Percentiles rank a stretch among this genome's conserved stretches.
phyloP scores from a whole-genome alignment of 1,284 basidiomycete genomes.

The Erythrobasidium hasegawianum region DNA sequence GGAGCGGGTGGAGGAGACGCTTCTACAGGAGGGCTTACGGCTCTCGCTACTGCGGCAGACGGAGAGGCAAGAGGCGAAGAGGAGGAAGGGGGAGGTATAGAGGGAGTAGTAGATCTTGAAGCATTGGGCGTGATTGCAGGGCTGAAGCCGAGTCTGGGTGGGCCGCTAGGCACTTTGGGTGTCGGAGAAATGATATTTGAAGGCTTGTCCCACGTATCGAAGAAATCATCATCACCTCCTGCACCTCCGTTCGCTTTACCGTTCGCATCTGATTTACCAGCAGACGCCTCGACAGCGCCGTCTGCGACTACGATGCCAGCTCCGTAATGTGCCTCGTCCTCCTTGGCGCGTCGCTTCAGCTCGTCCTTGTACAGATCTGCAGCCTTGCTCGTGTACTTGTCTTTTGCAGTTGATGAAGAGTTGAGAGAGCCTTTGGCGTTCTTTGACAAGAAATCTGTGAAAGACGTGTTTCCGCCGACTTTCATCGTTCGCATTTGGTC shows the following conservation, averaged over 20 bases:
- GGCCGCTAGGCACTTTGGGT: slow-evolving; percentile 46
- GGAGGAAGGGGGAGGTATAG: slow-evolving; percentile 15
- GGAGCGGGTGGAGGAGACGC: slow-evolving; percentile 46
- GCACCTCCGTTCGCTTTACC: slow-evolving; percentile 38
- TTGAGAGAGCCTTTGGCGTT: slow-evolving; percentile 65
- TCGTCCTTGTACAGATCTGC: slow-evolving; percentile 92
- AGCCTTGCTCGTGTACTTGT: slow-evolving; percentile 76
- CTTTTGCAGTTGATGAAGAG: slow-evolving; percentile 47
- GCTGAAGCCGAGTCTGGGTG: slow-evolving; percentile 34
- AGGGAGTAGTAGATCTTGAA: slow-evolving; percentile 36
- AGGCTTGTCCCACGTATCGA: slow-evolving; percentile 91
- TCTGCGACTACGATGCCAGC: slow-evolving; percentile 74
- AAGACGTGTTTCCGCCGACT: slow-evolving; percentile 87
- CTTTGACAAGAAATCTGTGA: slow-evolving; percentile 83
- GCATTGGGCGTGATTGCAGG: slow-evolving; percentile 23
- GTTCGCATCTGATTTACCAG: slow-evolving; percentile 44
- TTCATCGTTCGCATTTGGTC: slow-evolving; percentile 92
- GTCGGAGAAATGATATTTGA: slow-evolving; percentile 41
- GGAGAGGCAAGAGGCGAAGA: slow-evolving; percentile 21
- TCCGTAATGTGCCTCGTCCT: slow-evolving; percentile 68
- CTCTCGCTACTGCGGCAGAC: neutral
- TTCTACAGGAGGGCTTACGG: slow-evolving; percentile 1
- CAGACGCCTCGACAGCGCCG: slow-evolving; percentile 58
- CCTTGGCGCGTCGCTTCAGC: slow-evolving; percentile 72
- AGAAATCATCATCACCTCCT: slow-evolving; percentile 76